Base-by-base conservation (phyloP, 495 filamentous ascomycete species). In the Sordaria brevicollis region DNA sequence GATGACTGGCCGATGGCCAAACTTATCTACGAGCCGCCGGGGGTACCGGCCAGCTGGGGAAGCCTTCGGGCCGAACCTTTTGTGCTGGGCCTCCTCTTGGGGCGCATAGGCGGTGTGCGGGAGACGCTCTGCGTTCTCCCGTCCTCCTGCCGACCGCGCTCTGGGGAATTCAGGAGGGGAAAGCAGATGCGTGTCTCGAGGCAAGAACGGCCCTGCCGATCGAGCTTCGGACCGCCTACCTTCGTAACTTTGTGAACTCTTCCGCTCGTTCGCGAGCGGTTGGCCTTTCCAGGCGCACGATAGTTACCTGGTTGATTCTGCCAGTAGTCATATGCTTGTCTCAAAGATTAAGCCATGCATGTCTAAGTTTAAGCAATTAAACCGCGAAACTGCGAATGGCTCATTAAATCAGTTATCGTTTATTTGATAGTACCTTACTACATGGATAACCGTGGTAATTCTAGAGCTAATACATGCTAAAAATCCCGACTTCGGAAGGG, bases 291-390 rank as follows among this genome's bases (percentile, higher is more conserved):
- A n/a, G 74, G 74, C 72, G 70, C 35, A 87, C 76, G 84, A 84
- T 86, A 86, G 85, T 83, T 88, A 89, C 82, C 85, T 88, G 86
- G 85, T 88, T 88, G 85, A 88, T 88, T 88, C 85, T 89, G 86
- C 85, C 84, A 88, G 86, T 88, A 88, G 85, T 88, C 83, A 89
- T 88, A 89, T 89, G 85, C 85, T 89, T 89, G 85, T 89, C 85
- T 89, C 85, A 89, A 89, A 88, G 84, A 89, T 88, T 89, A 89
- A 88, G 86, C 86, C 86, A 89, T 88, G 86, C 86, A 89, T 88
- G 86, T 89, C 84, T 86, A 89, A 88, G 86, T 89, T 87, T 88
- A 88, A 88, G 83, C 84, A 88, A 84, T 77, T 88, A 85, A 87
- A 89, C 85, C 71, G 86, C 86, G 86, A 89, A 89, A 89, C 85